Evolutionary conservation across 2,329 filamentous ascomycete species (phyloP).

Genomic region (Albophoma yamanashiensis): DNA sequence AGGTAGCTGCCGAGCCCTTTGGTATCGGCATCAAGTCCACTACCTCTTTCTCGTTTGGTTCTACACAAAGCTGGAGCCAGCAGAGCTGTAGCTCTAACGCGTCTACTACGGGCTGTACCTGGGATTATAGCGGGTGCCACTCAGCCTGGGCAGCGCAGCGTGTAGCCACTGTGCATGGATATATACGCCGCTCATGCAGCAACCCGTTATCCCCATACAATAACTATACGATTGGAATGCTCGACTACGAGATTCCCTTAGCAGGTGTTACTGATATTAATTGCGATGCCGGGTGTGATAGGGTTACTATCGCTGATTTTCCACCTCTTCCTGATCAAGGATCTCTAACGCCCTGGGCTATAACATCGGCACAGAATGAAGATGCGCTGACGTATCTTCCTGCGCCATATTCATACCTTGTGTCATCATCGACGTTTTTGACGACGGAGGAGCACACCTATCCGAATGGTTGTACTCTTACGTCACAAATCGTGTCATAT

Average conservation of each 20-base stretch:
- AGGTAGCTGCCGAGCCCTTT: too few species aligned
- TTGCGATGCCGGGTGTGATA: neutral
- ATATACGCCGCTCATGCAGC: neutral
- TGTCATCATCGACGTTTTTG: too few species aligned
- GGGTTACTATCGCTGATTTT: neutral
- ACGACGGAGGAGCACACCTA: too few species aligned
- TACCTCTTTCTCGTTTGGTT: slow-evolving; percentile 20
- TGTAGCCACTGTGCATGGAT: neutral
- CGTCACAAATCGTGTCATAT: too few species aligned
- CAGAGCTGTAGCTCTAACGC: slow-evolving; percentile 10
- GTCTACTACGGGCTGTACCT: neutral
- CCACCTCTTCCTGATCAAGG: neutral
- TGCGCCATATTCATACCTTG: too few species aligned
- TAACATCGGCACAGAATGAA: neutral
- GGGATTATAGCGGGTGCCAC: neutral
- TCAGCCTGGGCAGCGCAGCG: neutral
- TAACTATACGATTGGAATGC: neutral
- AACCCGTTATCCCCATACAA: neutral
- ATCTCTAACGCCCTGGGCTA: neutral
- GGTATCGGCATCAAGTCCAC: too few species aligned
- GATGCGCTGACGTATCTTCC: too few species aligned
- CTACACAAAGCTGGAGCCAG: slow-evolving; percentile 43
- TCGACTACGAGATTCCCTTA: neutral
- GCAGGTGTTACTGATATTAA: neutral
- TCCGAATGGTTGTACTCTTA: too few species aligned